Percentiles rank a stretch among this genome's conserved stretches.
phyloP scores from a whole-genome alignment of 139 green algal species.

The Spirogloea muscicola region DNA sequence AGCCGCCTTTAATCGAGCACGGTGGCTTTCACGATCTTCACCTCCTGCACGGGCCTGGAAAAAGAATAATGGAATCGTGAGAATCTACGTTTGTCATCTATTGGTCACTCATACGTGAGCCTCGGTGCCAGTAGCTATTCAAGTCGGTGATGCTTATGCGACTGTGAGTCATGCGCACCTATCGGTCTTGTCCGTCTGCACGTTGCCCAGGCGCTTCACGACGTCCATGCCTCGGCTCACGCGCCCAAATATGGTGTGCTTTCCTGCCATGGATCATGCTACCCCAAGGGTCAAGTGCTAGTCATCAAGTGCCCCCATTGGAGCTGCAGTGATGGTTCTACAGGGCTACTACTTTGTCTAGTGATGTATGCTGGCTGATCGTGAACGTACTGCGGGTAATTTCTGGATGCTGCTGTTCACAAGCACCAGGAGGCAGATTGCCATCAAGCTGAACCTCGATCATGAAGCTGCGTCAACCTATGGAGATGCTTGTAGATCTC shows the following conservation, averaged over 20 bases:
- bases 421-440: background rate
- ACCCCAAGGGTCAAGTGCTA: background rate
- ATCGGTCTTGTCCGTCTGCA: slow-evolving; percentile 70
- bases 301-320: background rate
- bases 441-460: too few relatives aligned
- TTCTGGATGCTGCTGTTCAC: background rate
- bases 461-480: too few relatives aligned
- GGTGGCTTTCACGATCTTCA: slow-evolving; percentile 27
- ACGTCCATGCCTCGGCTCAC: slow-evolving; percentile 82
- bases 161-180: slow-evolving; percentile 24
- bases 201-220: slow-evolving; percentile 80
- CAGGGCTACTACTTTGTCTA: background rate
- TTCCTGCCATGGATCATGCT: slow-evolving; percentile 46
- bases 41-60: slow-evolving; percentile 26
- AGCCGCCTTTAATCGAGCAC: too few relatives aligned
- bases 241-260: slow-evolving; percentile 96
- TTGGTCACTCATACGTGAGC: background rate
- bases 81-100: background rate
- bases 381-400: background rate
- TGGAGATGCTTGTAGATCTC: too few relatives aligned
- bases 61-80: background rate
- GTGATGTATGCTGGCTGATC: background rate
- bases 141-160: background rate
- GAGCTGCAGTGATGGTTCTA: background rate
- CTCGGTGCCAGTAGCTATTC: background rate